Percentiles rank a stretch among this genome's conserved stretches.
Conservation (phyloP, 768 basidiomycete genomes). For the Saitozyma podzolica region DNA sequence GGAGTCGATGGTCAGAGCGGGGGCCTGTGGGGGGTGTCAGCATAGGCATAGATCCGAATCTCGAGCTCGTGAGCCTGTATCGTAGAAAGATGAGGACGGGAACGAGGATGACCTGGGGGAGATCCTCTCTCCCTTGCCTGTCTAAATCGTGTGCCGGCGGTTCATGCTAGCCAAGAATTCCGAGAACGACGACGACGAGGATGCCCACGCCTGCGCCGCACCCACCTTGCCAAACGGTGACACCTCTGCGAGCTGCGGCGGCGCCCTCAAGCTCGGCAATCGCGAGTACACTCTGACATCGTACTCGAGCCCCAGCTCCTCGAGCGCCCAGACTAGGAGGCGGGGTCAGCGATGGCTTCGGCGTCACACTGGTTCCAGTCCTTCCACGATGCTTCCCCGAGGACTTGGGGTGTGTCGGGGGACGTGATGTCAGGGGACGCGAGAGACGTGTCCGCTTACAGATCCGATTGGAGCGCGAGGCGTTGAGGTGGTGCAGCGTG, state of each 20-base stretch:
- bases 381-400: background rate
- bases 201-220: background rate
- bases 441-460: conserved; percentile 30
- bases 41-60: background rate
- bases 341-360: background rate
- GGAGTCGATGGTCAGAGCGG: conserved; percentile 31
- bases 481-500: conserved; percentile 46
- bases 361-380: background rate
- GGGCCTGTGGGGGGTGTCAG: conserved; percentile 14
- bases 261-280: conserved; percentile 23
- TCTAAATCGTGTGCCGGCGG: no score
- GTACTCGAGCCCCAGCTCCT: conserved; percentile 46
- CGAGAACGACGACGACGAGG: background rate
- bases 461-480: conserved; percentile 43
- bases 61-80: no score
- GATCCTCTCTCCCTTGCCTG: no score
- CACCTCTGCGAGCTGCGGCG: conserved; percentile 36
- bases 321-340: conserved; percentile 43
- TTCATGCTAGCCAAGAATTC: no score
- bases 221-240: conserved; percentile 40
- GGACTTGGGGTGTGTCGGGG: background rate
- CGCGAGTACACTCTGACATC: conserved; percentile 45
- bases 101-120: no score
- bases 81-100: no score
- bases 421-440: background rate